These are phyloP conservation scores for Chrysanthemum seticuspe DNA, from an alignment of 129 eudicot genomes.

Conservation along the genomic window DNA sequence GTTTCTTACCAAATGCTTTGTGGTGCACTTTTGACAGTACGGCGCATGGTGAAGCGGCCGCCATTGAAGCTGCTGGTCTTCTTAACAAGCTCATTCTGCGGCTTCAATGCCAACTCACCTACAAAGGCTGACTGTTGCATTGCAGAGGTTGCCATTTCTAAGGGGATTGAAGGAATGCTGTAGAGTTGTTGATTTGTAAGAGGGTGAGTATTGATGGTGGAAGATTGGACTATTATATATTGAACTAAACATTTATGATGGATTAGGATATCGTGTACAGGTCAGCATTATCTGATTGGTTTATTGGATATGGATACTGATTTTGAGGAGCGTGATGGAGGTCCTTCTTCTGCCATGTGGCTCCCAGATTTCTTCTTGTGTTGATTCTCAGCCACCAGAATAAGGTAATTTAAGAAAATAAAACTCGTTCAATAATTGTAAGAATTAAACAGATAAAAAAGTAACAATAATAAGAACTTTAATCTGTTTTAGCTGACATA, in stretches of 20 bases:
- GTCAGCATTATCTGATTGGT: conserved; percentile 55
- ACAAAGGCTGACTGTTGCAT: conserved; percentile 58
- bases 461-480: too few relatives aligned
- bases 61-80: conserved; percentile 48
- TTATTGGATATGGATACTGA: conserved; percentile 32
- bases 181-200: neutral
- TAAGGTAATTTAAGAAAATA: neutral
- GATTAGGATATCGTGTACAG: conserved; percentile 37
- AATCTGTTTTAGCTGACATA: too few relatives aligned
- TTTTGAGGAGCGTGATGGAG: conserved; percentile 35
- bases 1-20: conserved; percentile 54
- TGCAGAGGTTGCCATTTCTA: conserved; percentile 48
- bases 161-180: neutral
- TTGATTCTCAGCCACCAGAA: neutral
- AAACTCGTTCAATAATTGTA: too few relatives aligned
- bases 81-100: conserved; percentile 38
- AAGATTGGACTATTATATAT: conserved; percentile 27
- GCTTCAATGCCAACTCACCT: conserved; percentile 36
- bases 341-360: conserved; percentile 50
- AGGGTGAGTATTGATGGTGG: conserved; percentile 1
- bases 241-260: conserved; percentile 21
- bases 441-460: too few relatives aligned
- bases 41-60: conserved; percentile 63
- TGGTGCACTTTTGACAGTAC: conserved; percentile 60
- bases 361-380: conserved; percentile 17